These are phyloP conservation scores for Alternaria brassicae DNA, from an alignment of 2,329 filamentous ascomycete species.

Conservation along the genomic window DNA sequence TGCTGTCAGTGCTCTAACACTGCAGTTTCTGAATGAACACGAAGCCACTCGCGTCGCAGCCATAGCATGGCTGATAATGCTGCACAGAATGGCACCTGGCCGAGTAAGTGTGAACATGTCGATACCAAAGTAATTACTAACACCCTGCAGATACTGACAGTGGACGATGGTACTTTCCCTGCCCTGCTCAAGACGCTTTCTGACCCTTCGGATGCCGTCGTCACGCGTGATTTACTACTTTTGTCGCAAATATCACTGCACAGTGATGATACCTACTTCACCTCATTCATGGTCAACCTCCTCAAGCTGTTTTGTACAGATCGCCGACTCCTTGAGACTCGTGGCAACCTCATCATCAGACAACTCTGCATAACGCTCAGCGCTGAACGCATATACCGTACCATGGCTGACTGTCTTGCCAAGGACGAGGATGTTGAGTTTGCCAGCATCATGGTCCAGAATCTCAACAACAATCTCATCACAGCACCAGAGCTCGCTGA, in stretches of 20 bases:
- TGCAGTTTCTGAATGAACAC: conserved; percentile 95
- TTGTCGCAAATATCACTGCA: conserved; percentile 96
- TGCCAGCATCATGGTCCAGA: conserved; percentile 99
- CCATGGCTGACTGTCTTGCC: conserved; percentile 93
- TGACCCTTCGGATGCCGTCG: conserved; percentile 92
- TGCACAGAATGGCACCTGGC: conserved; percentile 91
- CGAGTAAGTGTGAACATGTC: conserved; percentile 65
- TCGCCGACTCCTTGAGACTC: conserved; percentile 84
- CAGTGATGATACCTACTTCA: conserved; percentile 96
- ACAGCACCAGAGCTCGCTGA: conserved; percentile 94
- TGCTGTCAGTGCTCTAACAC: conserved; percentile 88
- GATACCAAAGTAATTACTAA: conserved; percentile 6
- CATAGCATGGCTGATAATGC: conserved; percentile 95
- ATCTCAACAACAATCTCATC: conserved; percentile 98
- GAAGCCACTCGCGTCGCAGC: conserved; percentile 94
- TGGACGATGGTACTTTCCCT: conserved; percentile 96
- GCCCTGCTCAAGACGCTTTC: conserved; percentile 95
- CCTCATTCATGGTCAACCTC: conserved; percentile 97
- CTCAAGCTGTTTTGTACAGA: conserved; percentile 96
- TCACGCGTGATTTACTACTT: conserved; percentile 90
- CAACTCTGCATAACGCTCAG: conserved; percentile 93
- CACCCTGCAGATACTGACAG: conserved; percentile 67
- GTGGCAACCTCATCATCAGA: conserved; percentile 94
- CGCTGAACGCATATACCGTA: conserved; percentile 93
- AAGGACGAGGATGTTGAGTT: conserved; percentile 99